Conservation (phyloP, 495 filamentous ascomycete species). For the Trichoderma reesei region DNA sequence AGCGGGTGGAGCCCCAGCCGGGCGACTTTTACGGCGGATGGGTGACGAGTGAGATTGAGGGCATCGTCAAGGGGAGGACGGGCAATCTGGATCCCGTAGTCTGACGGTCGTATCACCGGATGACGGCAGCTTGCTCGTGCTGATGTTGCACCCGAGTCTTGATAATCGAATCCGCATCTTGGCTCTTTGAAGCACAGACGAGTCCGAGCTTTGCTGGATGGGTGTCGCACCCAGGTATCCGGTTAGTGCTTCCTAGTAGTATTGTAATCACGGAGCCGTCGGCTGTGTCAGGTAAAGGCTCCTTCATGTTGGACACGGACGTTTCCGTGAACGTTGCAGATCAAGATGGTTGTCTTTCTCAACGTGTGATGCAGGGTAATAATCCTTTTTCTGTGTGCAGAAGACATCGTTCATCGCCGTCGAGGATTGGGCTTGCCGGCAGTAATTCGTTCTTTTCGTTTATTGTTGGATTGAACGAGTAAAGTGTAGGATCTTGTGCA, state of each 20-base stretch:
- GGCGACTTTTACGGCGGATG: constrained; percentile 53
- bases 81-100: constrained; percentile 28
- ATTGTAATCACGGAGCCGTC: no score
- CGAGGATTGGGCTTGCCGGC: neutral
- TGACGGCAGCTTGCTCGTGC: neutral
- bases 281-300: no score
- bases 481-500: no score
- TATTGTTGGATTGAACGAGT: no score
- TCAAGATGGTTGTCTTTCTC: neutral
- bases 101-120: neutral
- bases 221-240: no score
- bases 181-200: no score
- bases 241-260: neutral
- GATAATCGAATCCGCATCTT: neutral
- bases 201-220: no score
- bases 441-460: no score
- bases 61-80: constrained; percentile 41
- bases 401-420: no score
- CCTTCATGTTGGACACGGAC: no score
- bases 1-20: constrained; percentile 44
- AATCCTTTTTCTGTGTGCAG: neutral
- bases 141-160: neutral
- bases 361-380: neutral
- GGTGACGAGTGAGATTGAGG: constrained; percentile 47
- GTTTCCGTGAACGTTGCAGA: neutral